Conservation (phyloP, 2,329 filamentous ascomycete species). For the Paecilomyces sp. region DNA sequence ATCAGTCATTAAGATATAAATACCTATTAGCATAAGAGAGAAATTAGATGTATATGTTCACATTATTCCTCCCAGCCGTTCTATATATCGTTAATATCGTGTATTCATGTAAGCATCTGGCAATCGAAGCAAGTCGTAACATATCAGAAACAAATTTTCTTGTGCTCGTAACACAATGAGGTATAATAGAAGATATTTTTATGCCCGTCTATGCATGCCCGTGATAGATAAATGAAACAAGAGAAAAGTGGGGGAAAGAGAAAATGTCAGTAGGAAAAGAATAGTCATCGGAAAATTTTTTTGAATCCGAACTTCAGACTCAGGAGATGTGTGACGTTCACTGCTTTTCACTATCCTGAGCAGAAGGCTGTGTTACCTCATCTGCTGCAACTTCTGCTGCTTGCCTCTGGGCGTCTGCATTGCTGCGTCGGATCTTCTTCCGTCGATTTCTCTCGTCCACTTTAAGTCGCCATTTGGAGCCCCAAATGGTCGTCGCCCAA, state of each 20-base stretch:
- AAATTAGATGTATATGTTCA: background rate
- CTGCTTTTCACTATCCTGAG: background rate
- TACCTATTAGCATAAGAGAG: background rate
- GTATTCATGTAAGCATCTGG: background rate
- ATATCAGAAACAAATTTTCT: background rate
- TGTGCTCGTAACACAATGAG: background rate
- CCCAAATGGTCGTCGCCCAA: slow-evolving; percentile 45
- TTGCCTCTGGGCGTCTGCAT: background rate
- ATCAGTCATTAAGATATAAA: background rate
- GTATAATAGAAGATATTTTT: background rate
- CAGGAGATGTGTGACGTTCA: background rate
- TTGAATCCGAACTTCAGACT: background rate
- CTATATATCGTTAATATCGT: background rate
- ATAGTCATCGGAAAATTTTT: background rate
- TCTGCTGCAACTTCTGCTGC: background rate
- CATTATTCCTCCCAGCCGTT: background rate
- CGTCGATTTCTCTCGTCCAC: slow-evolving; percentile 34
- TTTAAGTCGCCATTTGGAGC: slow-evolving; percentile 45
- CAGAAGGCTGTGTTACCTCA: background rate
- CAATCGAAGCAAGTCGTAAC: background rate
- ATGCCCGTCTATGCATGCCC: background rate
- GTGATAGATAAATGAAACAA: background rate
- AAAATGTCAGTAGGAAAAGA: background rate
- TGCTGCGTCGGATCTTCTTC: slow-evolving; percentile 23
- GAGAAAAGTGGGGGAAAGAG: background rate